Evolutionary conservation across 2,329 filamentous ascomycete genomes (phyloP).

Genomic region (Scopulariopsis brevicaulis): DNA sequence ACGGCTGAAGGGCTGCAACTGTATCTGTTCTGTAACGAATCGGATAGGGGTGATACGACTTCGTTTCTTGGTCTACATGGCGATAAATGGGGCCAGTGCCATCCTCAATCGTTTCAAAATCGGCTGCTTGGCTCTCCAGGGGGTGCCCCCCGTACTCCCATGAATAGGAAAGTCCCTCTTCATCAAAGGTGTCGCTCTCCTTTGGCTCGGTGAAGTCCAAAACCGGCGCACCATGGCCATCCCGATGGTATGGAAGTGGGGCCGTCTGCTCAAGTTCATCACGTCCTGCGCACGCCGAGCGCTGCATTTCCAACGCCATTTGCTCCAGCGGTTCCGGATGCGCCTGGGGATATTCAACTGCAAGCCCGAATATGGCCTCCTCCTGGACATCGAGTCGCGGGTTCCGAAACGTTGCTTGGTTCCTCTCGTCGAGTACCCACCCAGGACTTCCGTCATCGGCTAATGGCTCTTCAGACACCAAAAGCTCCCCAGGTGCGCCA

Average conservation of each 20-base stretch:
- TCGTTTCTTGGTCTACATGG: neutral
- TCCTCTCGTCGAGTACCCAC: neutral
- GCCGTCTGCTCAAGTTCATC: too few species aligned
- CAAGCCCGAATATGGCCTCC: neutral
- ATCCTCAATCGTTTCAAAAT: neutral
- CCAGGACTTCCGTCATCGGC: neutral
- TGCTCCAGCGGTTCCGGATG: neutral
- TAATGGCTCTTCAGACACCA: neutral
- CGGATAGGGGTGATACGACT: neutral
- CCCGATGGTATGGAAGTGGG: neutral
- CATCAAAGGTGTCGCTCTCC: neutral
- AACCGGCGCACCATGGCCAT: neutral
- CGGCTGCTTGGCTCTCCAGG: neutral
- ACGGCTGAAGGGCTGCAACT: neutral
- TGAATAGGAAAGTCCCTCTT: neutral
- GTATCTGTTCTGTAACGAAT: neutral
- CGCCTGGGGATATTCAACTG: neutral
- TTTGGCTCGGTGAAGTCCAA: neutral
- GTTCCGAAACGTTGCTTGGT: neutral
- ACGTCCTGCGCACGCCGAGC: neutral
- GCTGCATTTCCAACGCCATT: neutral
- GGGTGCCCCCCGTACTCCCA: neutral
- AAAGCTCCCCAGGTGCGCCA: neutral
- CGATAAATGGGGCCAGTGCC: neutral
- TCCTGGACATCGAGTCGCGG: neutral